Evolutionary conservation across 75 land plant species (phyloP).

Genomic region (Pinus taeda): DNA sequence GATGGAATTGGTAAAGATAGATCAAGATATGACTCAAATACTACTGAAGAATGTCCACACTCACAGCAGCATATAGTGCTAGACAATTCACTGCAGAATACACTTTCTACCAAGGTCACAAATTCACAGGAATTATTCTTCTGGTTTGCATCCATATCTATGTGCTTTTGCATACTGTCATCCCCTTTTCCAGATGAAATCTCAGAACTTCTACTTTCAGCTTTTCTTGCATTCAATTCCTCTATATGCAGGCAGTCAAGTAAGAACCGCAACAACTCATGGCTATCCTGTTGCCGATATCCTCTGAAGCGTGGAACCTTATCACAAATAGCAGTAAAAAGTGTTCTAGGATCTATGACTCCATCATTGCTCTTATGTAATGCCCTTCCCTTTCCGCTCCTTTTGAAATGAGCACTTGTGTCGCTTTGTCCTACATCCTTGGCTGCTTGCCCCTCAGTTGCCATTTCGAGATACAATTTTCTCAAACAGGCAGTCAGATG

Average conservation of each 20-base stretch:
- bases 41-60: conserved; percentile 47
- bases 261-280: conserved; percentile 38
- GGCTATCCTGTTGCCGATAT: conserved; percentile 54
- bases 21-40: conserved; percentile 43
- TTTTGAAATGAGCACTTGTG: conserved; percentile 2
- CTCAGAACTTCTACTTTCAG: neutral
- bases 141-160: neutral
- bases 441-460: conserved; percentile 1
- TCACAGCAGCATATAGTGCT: conserved; percentile 43
- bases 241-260: conserved; percentile 42
- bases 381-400: neutral
- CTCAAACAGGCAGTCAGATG: conserved; percentile 24
- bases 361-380: neutral
- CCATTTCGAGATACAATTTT: conserved; percentile 21
- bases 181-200: neutral
- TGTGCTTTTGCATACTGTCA: neutral
- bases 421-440: conserved; percentile 13
- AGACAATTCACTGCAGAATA: conserved; percentile 42
- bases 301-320: conserved; percentile 49
- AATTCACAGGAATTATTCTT: neutral
- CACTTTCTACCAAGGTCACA: conserved; percentile 26
- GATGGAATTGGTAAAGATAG: conserved; percentile 45
- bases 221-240: conserved; percentile 21
- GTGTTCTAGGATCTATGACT: conserved; percentile 18
- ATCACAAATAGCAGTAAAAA: conserved; percentile 40